Base-by-base conservation (phyloP, 176 grass and related monocot species). In the Carex littledalei region DNA sequence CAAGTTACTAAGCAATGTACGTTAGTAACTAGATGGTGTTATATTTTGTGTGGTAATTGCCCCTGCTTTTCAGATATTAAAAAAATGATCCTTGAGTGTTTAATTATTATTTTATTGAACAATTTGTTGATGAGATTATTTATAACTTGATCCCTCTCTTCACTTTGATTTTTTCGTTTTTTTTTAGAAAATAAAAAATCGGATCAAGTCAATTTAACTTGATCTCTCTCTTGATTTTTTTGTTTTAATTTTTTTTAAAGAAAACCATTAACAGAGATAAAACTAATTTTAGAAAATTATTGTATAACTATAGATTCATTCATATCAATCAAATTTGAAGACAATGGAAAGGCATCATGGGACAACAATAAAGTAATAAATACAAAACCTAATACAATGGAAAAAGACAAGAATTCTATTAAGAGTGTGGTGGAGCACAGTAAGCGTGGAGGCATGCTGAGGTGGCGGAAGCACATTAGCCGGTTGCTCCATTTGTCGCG, bases 281-380 rank as follows among this genome's bases (percentile, higher is more conserved):
- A 68, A 20, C 50, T 84, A 11, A 11, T 32, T 21, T 39, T 57
- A 16, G 32, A 80, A 56, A 26, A 4, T 8, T 10, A 1, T n/a
- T 6, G 10, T 59, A 21, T 49, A 8, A 85, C 22, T 9, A 97
- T 9, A 97, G 96, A 95, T 84, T 99, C 96, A 1, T 99, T 94
- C 88, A 99, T 95, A 78, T 95, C 93, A 6, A 94, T 99, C 88
- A 99, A 99, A 83, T 99, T 99, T 53, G 96, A 99, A 94, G 91
- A 94, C 83, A 92, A 99, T 65, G 96, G 91, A 67, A 93, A 87
- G 63, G 90, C 89, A 3, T 86, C 86, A 20, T 93, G 91, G 95
- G 91, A 90, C 52, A 74, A 34, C 61, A 85, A 68, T 37, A 78
- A 86, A 34, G 13, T 14, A 22, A 72, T 78, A 2, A 84, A 74